A percentile compares a stretch with the other conserved stretches of the same genome.
These are phyloP conservation scores for Alnus rubra DNA, from an alignment of 306 rosid species.

Conservation along the genomic window DNA sequence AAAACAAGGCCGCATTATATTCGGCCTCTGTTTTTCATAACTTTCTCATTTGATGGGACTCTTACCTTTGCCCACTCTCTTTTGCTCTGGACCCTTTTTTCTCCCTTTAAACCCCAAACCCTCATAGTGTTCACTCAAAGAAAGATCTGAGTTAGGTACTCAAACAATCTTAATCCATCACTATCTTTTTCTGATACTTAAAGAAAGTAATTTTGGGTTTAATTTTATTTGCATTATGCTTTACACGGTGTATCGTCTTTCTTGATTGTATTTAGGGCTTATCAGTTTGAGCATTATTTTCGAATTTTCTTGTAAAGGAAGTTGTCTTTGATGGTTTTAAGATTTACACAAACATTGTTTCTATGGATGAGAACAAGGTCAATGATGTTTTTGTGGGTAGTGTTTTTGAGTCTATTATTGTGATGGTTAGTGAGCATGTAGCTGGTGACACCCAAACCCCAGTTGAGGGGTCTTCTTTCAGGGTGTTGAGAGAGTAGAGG, in stretches of 20 bases:
- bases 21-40: conserved; percentile 16
- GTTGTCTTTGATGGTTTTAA: conserved; percentile 28
- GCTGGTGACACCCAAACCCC: conserved; percentile 43
- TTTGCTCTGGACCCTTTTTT: conserved; percentile 9
- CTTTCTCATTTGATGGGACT: conserved; percentile 6
- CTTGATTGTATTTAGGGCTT: conserved; percentile 41
- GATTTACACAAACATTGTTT: conserved; percentile 43
- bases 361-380: conserved; percentile 67
- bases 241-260: conserved; percentile 8
- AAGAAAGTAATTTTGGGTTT: neutral
- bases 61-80: conserved; percentile 19
- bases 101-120: conserved; percentile 50
- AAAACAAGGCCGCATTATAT: conserved; percentile 39
- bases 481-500: conserved; percentile 37
- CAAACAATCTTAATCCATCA: conserved; percentile 13
- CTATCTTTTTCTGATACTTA: neutral
- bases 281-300: conserved; percentile 16
- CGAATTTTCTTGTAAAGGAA: neutral
- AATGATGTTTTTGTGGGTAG: conserved; percentile 38
- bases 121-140: conserved; percentile 30
- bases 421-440: conserved; percentile 37
- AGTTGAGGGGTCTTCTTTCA: conserved; percentile 41
- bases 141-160: conserved; percentile 66
- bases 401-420: conserved; percentile 44
- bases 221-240: conserved; percentile 11